These are phyloP conservation scores for Phaeosphaeria sp. DNA, from an alignment of 2,329 filamentous ascomycete species.

Conservation along the genomic window DNA sequence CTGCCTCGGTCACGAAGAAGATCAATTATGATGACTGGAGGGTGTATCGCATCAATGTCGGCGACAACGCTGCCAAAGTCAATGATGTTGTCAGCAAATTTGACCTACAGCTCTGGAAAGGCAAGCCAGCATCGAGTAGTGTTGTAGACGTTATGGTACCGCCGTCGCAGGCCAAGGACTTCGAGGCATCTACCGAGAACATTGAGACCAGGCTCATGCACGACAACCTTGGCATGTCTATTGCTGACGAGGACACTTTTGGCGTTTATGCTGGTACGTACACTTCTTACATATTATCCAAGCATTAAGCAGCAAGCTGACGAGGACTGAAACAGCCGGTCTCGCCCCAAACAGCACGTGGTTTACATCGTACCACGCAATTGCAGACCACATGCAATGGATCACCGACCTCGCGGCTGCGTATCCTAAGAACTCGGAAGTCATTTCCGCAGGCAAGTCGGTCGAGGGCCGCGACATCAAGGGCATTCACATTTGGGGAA, in stretches of 20 bases:
- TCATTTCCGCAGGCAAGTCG: slow-evolving; percentile 44
- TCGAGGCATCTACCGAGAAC: slow-evolving; percentile 32
- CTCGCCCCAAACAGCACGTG: slow-evolving; percentile 39
- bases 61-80: slow-evolving; percentile 34
- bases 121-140: slow-evolving; percentile 38
- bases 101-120: slow-evolving; percentile 43
- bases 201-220: slow-evolving; percentile 45
- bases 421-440: slow-evolving; percentile 44
- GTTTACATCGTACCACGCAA: slow-evolving; percentile 46
- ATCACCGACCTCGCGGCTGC: slow-evolving; percentile 43
- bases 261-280: slow-evolving; percentile 40
- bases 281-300: not conserved
- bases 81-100: slow-evolving; percentile 38
- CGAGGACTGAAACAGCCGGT: slow-evolving; percentile 23
- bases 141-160: slow-evolving; percentile 46
- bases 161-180: slow-evolving; percentile 36
- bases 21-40: slow-evolving; percentile 46
- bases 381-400: slow-evolving; percentile 45
- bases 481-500: slow-evolving; percentile 49
- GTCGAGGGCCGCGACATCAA: slow-evolving; percentile 46
- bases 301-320: slow-evolving; percentile 25
- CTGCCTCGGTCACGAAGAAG: slow-evolving; percentile 36
- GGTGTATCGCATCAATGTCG: slow-evolving; percentile 45
- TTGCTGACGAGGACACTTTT: slow-evolving; percentile 39
- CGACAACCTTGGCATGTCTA: slow-evolving; percentile 46